phyloP scores from a whole-genome alignment of 768 basidiomycete species.

The Kwoniella shandongensis region DNA sequence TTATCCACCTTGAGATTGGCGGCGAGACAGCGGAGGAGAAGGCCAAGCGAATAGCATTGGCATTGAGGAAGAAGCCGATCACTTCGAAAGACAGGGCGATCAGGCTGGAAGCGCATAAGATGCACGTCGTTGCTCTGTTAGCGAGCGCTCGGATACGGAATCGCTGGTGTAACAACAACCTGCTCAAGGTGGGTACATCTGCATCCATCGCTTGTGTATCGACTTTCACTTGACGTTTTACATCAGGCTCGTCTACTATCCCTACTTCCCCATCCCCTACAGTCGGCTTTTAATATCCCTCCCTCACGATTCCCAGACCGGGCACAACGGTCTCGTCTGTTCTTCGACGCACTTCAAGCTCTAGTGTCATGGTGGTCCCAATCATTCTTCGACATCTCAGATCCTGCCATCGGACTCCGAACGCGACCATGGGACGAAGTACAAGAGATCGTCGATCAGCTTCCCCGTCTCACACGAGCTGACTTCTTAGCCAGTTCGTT shows the following conservation, averaged over 20 bases:
- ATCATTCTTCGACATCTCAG: constrained; percentile 59
- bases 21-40: constrained; percentile 47
- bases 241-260: constrained; percentile 82
- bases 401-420: constrained; percentile 56
- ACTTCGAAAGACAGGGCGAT: constrained; percentile 63
- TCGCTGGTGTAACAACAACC: constrained; percentile 73
- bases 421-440: constrained; percentile 77
- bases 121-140: constrained; percentile 80
- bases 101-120: constrained; percentile 80
- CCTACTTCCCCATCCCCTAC: constrained; percentile 73
- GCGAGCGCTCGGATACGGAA: constrained; percentile 75
- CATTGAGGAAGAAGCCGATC: constrained; percentile 50
- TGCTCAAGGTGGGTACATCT: constrained; percentile 69
- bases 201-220: neutral
- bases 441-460: constrained; percentile 47
- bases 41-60: constrained; percentile 38
- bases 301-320: constrained; percentile 78
- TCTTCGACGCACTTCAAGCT: constrained; percentile 73
- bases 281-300: constrained; percentile 75
- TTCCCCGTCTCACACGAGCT: constrained; percentile 43
- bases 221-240: constrained; percentile 3
- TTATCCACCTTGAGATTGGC: constrained; percentile 42
- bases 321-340: constrained; percentile 77
- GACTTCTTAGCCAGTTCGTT: constrained; percentile 31
- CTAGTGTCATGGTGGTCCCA: constrained; percentile 83